phyloP scores from a whole-genome alignment of 768 basidiomycete genomes.

The Mycena vulgaris region DNA sequence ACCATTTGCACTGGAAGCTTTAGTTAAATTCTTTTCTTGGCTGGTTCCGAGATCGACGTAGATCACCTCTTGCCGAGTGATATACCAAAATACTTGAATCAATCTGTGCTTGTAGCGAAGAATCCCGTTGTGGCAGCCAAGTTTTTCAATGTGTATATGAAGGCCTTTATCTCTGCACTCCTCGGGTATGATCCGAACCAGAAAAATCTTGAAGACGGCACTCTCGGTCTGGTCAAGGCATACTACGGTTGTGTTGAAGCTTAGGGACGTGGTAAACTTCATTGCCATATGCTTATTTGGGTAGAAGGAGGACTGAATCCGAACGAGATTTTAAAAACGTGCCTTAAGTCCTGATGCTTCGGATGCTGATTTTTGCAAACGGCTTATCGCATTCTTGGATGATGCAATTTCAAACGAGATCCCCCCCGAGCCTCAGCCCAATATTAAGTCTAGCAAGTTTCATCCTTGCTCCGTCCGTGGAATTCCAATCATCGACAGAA shows the following conservation, averaged over 20 bases:
- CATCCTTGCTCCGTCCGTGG: conserved; percentile 29
- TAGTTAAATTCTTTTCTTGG: no score
- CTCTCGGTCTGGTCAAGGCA: conserved; percentile 16
- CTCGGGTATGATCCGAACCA: conserved; percentile 10
- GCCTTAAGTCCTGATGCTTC: not conserved
- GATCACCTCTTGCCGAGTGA: not conserved
- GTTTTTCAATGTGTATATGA: conserved; percentile 27
- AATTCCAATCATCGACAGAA: not conserved
- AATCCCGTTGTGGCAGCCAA: conserved; percentile 3
- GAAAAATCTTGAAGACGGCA: conserved; percentile 10
- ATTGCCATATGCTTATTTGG: conserved; percentile 31
- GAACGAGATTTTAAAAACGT: conserved; percentile 16
- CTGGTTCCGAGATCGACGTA: conserved; percentile 1
- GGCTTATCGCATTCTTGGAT: conserved; percentile 19
- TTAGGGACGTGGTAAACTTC: conserved; percentile 27
- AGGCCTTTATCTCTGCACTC: conserved; percentile 5
- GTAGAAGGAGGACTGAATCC: conserved; percentile 23
- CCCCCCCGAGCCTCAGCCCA: not conserved
- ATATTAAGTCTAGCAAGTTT: not conserved
- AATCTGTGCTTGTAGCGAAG: conserved; percentile 8
- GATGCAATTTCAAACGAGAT: conserved; percentile 24
- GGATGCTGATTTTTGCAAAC: conserved; percentile 8
- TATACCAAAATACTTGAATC: conserved; percentile 5
- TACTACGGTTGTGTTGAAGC: conserved; percentile 33
- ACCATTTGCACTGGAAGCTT: no score